A percentile compares a stretch with the other conserved stretches of the same genome.
phyloP scores from a whole-genome alignment of 352 stramenopile genomes.

The Phytophthora fragariae region DNA sequence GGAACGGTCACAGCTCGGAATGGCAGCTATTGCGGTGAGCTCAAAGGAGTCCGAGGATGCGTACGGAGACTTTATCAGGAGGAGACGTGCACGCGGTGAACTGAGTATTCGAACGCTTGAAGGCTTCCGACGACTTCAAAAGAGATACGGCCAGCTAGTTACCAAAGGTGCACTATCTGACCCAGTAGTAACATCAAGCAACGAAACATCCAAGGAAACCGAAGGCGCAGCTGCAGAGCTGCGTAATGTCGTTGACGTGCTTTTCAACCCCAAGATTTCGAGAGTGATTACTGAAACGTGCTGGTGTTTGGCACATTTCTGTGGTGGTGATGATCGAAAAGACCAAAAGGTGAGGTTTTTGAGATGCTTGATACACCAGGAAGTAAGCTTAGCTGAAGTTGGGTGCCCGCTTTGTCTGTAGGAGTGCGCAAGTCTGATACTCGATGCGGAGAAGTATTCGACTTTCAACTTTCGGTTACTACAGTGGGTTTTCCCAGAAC shows the following conservation, averaged over 20 bases:
- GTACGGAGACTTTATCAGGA: slow-evolving; percentile 28
- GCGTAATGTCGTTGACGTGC: slow-evolving; percentile 40
- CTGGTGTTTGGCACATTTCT: slow-evolving; percentile 62
- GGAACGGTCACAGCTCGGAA: not conserved
- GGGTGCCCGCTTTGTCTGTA: slow-evolving; percentile 7
- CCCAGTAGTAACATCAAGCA: not conserved
- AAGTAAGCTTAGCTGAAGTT: not conserved
- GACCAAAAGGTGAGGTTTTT: not conserved
- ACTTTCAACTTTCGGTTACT: slow-evolving; percentile 52
- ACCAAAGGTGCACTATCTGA: not conserved
- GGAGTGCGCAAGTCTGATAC: slow-evolving; percentile 47
- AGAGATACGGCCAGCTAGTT: slow-evolving; percentile 31
- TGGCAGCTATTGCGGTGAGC: not conserved
- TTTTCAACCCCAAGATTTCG: slow-evolving; percentile 51
- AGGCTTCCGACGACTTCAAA: slow-evolving; percentile 38
- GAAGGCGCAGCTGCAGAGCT: slow-evolving; percentile 1
- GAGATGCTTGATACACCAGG: not conserved
- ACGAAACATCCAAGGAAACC: not conserved
- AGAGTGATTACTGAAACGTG: slow-evolving; percentile 49
- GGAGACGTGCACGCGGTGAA: slow-evolving; percentile 29
- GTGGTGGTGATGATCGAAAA: slow-evolving; percentile 12
- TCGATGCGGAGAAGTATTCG: slow-evolving; percentile 57
- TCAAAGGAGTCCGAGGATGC: not conserved
- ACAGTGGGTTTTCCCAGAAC: slow-evolving; percentile 60
- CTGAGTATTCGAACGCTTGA: slow-evolving; percentile 38